Conservation (phyloP, 495 filamentous ascomycete genomes). For the Neurospora terricola region DNA sequence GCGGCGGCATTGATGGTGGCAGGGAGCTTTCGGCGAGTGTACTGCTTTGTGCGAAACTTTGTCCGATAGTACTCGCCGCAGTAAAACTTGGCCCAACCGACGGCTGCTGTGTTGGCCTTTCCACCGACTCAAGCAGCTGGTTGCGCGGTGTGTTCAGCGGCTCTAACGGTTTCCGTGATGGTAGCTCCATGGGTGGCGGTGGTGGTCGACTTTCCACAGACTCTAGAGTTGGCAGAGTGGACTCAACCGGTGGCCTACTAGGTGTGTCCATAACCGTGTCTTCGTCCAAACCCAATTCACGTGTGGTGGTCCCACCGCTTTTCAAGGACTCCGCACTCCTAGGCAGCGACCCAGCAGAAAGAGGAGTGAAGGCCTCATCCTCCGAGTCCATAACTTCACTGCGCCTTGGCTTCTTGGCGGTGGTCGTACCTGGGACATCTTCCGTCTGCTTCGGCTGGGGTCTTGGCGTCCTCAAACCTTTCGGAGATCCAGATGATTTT, state of each 20-base stretch:
- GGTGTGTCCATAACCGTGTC: slow-evolving; percentile 1
- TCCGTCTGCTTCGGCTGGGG: background rate
- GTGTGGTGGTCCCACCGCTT: background rate
- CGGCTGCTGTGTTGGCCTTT: background rate
- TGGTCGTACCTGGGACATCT: background rate
- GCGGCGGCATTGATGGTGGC: background rate
- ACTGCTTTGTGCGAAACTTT: background rate
- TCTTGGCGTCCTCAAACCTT: background rate
- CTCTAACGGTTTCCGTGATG: background rate
- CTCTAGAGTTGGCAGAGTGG: background rate
- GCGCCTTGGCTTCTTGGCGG: slow-evolving; percentile 5
- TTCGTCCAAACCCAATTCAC: slow-evolving; percentile 10
- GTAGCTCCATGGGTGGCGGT: background rate
- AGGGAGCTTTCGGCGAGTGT: background rate
- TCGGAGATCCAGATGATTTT: background rate
- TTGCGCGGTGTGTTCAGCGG: background rate
- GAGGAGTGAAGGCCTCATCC: slow-evolving; percentile 31
- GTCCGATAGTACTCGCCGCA: background rate
- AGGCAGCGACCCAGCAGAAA: background rate
- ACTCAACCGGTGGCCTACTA: background rate
- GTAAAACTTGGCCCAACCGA: background rate
- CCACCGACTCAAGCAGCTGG: background rate
- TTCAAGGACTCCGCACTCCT: background rate
- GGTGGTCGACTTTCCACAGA: background rate
- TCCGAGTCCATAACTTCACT: slow-evolving; percentile 40